Percentiles rank a stretch among this genome's conserved stretches.
These are phyloP conservation scores for Ogataea populi-albae DNA, from an alignment of 805 yeast species.

Conservation along the genomic window DNA sequence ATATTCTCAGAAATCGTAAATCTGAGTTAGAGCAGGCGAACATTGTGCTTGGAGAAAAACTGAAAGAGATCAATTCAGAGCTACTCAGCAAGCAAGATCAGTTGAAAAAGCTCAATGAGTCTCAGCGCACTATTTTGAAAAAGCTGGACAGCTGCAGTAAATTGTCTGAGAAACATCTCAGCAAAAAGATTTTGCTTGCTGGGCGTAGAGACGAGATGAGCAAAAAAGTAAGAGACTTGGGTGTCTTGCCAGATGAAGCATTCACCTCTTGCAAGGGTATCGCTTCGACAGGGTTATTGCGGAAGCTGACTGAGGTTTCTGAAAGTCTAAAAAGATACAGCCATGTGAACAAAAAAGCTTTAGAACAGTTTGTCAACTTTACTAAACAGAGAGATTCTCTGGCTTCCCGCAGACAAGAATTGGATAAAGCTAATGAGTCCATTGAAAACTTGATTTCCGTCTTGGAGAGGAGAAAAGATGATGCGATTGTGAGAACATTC, in stretches of 20 bases:
- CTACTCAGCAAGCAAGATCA: conserved; percentile 35
- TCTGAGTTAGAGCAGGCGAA: conserved; percentile 29
- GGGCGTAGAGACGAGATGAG: conserved; percentile 70
- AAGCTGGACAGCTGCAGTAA: conserved; percentile 62
- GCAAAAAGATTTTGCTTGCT: conserved; percentile 57
- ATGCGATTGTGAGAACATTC: conserved; percentile 78
- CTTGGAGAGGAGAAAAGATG: conserved; percentile 74
- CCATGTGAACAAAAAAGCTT: conserved; percentile 85
- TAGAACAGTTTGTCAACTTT: conserved; percentile 76
- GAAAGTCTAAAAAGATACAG: conserved; percentile 58
- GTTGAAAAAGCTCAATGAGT: conserved; percentile 50
- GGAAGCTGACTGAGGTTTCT: conserved; percentile 51
- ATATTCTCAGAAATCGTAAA: conserved; percentile 9
- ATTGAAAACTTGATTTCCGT: conserved; percentile 69
- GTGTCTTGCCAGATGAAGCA: conserved; percentile 88
- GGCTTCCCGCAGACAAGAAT: conserved; percentile 60
- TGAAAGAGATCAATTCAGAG: conserved; percentile 31
- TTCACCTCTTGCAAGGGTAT: conserved; percentile 45
- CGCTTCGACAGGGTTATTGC: conserved; percentile 50
- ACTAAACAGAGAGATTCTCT: conserved; percentile 70
- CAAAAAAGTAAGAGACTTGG: conserved; percentile 73
- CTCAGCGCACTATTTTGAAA: conserved; percentile 51
- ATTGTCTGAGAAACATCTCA: conserved; percentile 58
- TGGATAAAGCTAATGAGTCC: conserved; percentile 66
- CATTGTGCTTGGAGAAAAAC: conserved; percentile 26